phyloP scores from a whole-genome alignment of 2,329 filamentous ascomycete genomes.

The Monascus ruber region DNA sequence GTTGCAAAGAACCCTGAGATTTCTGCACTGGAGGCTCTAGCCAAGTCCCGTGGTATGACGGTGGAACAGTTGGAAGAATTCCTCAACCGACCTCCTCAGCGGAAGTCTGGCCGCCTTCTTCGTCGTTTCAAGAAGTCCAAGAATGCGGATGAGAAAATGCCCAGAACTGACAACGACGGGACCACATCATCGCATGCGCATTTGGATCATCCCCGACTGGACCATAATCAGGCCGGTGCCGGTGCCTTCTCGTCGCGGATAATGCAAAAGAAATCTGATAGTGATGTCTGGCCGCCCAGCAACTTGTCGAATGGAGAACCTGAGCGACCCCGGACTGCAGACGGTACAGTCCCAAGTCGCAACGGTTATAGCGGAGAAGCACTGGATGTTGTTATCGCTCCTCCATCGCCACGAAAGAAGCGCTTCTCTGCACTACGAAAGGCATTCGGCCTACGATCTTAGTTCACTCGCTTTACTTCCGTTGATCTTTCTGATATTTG shows the following conservation, averaged over 20 bases:
- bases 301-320: constrained; percentile 3
- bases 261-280: constrained; percentile 13
- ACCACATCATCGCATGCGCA: no score
- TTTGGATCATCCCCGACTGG: constrained; percentile 17
- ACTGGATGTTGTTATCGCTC: constrained; percentile 22
- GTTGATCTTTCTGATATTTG: no score
- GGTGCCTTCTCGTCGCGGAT: neutral
- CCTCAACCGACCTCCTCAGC: constrained; percentile 18
- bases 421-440: constrained; percentile 34
- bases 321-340: constrained; percentile 6
- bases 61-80: constrained; percentile 25
- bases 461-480: no score
- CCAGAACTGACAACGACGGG: no score
- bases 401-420: constrained; percentile 31
- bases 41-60: constrained; percentile 19
- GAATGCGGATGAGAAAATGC: neutral
- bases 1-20: constrained; percentile 12
- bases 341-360: constrained; percentile 7
- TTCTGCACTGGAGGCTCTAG: constrained; percentile 3
- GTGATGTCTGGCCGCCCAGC: constrained; percentile 4
- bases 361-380: constrained; percentile 4
- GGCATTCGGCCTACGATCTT: constrained; percentile 23
- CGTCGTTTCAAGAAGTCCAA: constrained; percentile 19
- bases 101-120: constrained; percentile 20
- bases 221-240: constrained; percentile 24